Percentiles rank a stretch among this genome's conserved stretches.
Conservation (phyloP, 140 eudicot species). For the Eryngium alpinum region DNA sequence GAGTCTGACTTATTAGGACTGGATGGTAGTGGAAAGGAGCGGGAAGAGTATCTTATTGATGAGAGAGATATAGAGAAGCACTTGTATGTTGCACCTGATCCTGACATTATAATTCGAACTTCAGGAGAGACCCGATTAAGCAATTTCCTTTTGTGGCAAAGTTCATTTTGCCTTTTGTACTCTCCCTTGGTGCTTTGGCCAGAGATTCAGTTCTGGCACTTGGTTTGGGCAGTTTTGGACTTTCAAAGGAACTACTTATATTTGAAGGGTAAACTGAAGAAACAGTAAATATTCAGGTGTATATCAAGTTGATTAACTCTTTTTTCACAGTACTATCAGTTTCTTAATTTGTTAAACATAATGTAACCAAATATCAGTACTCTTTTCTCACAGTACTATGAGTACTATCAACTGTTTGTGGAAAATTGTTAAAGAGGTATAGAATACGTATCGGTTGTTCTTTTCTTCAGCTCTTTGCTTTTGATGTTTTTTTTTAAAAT, state of each 20-base stretch:
- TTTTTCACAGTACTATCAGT: neutral
- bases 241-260: conserved; percentile 47
- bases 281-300: conserved; percentile 19
- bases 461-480: neutral
- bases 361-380: neutral
- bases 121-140: conserved; percentile 80
- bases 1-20: conserved; percentile 20
- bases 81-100: conserved; percentile 62
- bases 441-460: neutral
- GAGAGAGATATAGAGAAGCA: conserved; percentile 45
- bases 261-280: conserved; percentile 48
- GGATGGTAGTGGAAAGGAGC: conserved; percentile 14
- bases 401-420: too few relatives aligned
- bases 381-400: too few relatives aligned
- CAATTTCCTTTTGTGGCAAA: conserved; percentile 78
- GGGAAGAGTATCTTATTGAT: conserved; percentile 18
- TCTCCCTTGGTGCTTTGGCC: conserved; percentile 74
- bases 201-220: conserved; percentile 65
- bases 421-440: too few relatives aligned
- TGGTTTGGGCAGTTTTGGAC: conserved; percentile 52
- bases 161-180: conserved; percentile 40
- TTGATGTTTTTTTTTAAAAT: neutral
- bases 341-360: neutral
- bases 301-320: neutral
- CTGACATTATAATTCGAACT: conserved; percentile 66